These are phyloP conservation scores for Brasenia schreberi DNA, from an alignment of 164 flowering plant genomes.

Conservation along the genomic window DNA sequence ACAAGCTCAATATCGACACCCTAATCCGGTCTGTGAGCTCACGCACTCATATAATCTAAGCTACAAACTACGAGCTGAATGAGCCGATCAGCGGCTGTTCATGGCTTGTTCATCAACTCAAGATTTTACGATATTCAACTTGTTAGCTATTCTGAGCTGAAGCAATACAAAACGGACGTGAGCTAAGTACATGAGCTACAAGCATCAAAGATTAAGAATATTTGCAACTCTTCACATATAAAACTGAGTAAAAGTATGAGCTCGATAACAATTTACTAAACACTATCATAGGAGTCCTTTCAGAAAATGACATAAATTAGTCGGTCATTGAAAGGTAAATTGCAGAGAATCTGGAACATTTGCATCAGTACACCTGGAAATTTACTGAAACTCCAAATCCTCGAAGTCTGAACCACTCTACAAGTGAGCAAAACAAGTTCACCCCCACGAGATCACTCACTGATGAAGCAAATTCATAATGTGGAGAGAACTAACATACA, in stretches of 20 bases:
- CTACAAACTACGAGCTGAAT: too few relatives aligned
- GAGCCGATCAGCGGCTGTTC: too few relatives aligned
- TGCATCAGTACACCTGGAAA: not conserved
- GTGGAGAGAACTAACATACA: not conserved
- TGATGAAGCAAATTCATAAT: not conserved
- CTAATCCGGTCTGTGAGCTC: too few relatives aligned
- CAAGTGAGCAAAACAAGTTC: not conserved
- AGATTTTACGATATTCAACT: too few relatives aligned
- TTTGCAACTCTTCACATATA: too few relatives aligned
- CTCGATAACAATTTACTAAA: not conserved
- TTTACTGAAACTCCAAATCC: not conserved
- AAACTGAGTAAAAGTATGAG: not conserved
- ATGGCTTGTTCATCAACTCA: too few relatives aligned
- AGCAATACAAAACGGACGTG: too few relatives aligned
- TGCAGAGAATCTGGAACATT: not conserved
- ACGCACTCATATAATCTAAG: too few relatives aligned
- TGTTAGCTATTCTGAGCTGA: too few relatives aligned
- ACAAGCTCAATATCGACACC: too few relatives aligned
- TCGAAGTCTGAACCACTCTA: constrained; percentile 1
- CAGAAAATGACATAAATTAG: not conserved
- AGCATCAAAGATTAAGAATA: too few relatives aligned
- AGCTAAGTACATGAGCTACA: too few relatives aligned
- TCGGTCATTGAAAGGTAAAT: not conserved
- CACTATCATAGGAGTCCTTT: not conserved
- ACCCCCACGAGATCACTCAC: not conserved